Evolutionary conservation across 2,329 filamentous ascomycete species (phyloP).

Genomic region (Pseudocercospora musae): DNA sequence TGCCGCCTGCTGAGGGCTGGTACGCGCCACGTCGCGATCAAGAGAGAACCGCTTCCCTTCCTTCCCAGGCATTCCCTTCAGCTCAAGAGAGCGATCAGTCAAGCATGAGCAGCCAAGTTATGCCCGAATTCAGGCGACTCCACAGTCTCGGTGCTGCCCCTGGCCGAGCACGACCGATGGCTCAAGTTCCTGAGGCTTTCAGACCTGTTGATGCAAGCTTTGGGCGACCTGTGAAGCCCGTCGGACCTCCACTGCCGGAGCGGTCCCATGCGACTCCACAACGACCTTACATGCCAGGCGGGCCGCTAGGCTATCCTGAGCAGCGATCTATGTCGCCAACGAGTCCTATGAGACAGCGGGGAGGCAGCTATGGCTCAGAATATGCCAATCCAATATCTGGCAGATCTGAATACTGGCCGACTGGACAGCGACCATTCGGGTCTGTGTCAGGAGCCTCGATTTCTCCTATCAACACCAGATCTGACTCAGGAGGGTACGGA

Average conservation of each 20-base stretch:
- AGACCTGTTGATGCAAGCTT: slow-evolving; percentile 23
- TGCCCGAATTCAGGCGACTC: slow-evolving; percentile 19
- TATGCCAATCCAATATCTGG: slow-evolving; percentile 10
- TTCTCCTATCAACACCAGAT: slow-evolving; percentile 18
- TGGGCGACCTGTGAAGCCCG: slow-evolving; percentile 17
- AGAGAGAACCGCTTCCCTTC: not conserved
- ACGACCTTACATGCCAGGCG: not conserved
- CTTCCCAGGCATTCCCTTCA: not conserved
- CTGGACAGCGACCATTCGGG: slow-evolving; percentile 14
- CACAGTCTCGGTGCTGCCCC: slow-evolving; percentile 21
- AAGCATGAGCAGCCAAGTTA: not conserved
- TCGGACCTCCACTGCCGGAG: slow-evolving; percentile 20
- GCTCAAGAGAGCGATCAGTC: not conserved
- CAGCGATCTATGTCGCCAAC: not conserved
- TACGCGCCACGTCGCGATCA: not conserved
- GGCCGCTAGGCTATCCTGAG: not conserved
- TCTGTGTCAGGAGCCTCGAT: slow-evolving; percentile 3
- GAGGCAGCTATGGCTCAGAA: slow-evolving; percentile 4
- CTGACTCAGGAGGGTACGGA: not conserved
- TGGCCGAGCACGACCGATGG: slow-evolving; percentile 9
- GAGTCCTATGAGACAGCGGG: not conserved
- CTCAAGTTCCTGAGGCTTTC: slow-evolving; percentile 27
- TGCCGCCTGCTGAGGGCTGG: not conserved
- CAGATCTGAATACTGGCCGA: slow-evolving; percentile 10
- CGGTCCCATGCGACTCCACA: slow-evolving; percentile 1